Evolutionary conservation across 352 stramenopile genomes (phyloP).

Genomic region (Pythium sukuiense): DNA sequence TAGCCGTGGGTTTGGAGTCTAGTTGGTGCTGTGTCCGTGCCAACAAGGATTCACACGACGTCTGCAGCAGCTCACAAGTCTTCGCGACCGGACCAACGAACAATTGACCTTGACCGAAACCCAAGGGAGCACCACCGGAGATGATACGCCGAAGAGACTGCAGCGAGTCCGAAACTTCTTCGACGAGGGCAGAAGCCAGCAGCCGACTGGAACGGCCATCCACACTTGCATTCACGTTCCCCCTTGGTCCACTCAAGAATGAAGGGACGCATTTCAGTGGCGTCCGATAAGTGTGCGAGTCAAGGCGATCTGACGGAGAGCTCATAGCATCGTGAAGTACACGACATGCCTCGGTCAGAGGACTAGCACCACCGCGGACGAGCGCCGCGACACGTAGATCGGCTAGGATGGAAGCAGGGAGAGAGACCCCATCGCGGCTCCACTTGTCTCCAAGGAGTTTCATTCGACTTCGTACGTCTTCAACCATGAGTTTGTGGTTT

Average conservation of each 20-base stretch:
- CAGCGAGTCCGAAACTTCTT: not conserved
- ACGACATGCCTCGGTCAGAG: not conserved
- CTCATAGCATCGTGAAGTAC: conserved; percentile 12
- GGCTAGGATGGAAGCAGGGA: conserved; percentile 1
- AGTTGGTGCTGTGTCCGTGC: not conserved
- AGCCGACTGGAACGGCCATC: not conserved
- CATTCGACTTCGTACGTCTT: not conserved
- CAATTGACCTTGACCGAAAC: not conserved
- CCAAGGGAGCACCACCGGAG: no score
- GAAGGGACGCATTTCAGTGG: not conserved
- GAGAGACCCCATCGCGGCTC: not conserved
- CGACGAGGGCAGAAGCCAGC: not conserved
- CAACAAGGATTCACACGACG: not conserved
- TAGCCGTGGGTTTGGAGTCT: not conserved
- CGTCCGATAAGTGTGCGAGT: not conserved
- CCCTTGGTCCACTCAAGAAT: not conserved
- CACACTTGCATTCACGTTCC: not conserved
- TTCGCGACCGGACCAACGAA: not conserved
- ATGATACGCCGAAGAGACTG: not conserved
- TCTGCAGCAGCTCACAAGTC: not conserved
- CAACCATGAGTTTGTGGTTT: not conserved
- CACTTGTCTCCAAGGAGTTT: conserved; percentile 5
- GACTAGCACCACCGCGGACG: not conserved
- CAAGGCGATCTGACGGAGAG: not conserved
- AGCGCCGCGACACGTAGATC: conserved; percentile 4